Conservation (phyloP, 2,329 filamentous ascomycete species). For the Diplodia intermedia region DNA sequence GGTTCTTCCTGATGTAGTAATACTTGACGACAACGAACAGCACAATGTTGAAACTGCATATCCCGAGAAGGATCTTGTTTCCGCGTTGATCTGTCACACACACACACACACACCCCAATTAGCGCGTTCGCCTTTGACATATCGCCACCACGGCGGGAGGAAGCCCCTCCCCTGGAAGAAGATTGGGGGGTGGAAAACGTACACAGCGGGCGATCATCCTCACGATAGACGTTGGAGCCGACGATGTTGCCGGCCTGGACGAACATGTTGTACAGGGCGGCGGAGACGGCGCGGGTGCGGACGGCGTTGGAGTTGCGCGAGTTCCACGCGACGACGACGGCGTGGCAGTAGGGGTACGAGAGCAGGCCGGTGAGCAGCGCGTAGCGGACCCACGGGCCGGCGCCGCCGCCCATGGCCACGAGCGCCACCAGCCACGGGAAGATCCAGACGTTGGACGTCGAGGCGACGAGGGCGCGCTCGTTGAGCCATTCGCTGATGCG, state of each 20-base stretch:
- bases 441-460: slow-evolving; percentile 59
- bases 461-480: slow-evolving; percentile 56
- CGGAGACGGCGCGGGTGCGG: slow-evolving; percentile 56
- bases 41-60: slow-evolving; percentile 44
- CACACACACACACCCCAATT: too few species aligned
- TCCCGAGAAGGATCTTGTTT: slow-evolving; percentile 47
- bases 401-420: slow-evolving; percentile 48
- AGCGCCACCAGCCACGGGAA: slow-evolving; percentile 58
- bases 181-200: not conserved
- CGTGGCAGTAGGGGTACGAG: slow-evolving; percentile 59
- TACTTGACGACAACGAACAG: slow-evolving; percentile 48
- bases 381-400: slow-evolving; percentile 54
- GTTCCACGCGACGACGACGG: slow-evolving; percentile 58
- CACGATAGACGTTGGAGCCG: slow-evolving; percentile 60
- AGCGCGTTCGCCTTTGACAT: not conserved
- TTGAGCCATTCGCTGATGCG: slow-evolving; percentile 55
- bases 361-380: slow-evolving; percentile 52
- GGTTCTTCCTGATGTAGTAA: slow-evolving; percentile 53
- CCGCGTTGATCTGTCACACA: slow-evolving; percentile 38
- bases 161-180: too few species aligned
- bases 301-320: slow-evolving; percentile 58
- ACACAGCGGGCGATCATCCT: slow-evolving; percentile 61
- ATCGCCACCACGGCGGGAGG: too few species aligned
- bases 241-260: slow-evolving; percentile 56
- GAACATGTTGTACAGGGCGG: slow-evolving; percentile 60